Evolutionary conservation across 371 early-diverging fungal species (phyloP), one percentile per base, ranked within the genome.

Genomic region (Mortierella sp.): DNA sequence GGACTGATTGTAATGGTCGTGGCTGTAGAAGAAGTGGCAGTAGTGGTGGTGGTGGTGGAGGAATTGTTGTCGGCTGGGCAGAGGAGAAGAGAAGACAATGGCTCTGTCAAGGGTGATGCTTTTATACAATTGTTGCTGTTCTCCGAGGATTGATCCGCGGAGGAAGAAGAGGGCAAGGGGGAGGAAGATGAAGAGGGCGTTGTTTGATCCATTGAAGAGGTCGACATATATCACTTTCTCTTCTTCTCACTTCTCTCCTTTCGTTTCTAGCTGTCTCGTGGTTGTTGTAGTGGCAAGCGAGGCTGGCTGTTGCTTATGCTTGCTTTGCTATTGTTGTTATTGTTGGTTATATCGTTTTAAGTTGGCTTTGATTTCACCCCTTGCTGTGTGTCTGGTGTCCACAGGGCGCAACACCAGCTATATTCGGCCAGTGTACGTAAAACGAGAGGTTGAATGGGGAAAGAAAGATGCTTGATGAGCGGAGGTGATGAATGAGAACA

Each of bases 141-240:
- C 16, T 7, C 65, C 65, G 65, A 65, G 35, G 65, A 3, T 65
- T 65, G 65, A 65, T 65, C 65, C 65, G 65, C 21, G 63, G 63
- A 60, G 18, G 48, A 8, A 14, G 14, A 54, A 24, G 54, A 54
- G 24, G 54, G 54, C 18, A 24, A 54, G 1, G 54, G 8, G 7
- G 6, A 18, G 8, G 65, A 65, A 18, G 2, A 38, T 4, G 65
- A 65, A 1, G 24, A 38, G 35, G 65, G 41, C 41, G 2, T 4
- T 32, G 65, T 38, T 65, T 7, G 65, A 65, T 65, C 65, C 65
- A 38, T 38, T 5, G 38, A 65, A 63, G 65, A 32, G 12, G 48
- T 46, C 18, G 4, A 41, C 35, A 21, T 2, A 1, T 14, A 21
- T 65, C 35, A 38, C 38, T 65, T 65, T 65, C 38, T 65, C 65